phyloP scores from a whole-genome alignment of 2,329 filamentous ascomycete genomes.

The Exophiala aquamarina region DNA sequence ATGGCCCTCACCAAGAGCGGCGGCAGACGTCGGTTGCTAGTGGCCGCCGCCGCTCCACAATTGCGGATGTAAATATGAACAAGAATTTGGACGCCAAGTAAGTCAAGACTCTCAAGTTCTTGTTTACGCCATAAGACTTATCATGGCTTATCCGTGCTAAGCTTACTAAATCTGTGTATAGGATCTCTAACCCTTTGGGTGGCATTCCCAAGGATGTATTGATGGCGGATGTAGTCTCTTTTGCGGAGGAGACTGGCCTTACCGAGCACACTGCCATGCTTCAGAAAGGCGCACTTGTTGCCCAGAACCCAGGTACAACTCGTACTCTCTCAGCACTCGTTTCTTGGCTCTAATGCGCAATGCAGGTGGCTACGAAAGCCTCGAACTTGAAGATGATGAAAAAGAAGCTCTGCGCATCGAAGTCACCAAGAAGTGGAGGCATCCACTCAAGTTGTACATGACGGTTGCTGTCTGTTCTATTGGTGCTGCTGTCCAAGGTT shows the following conservation, averaged over 20 bases:
- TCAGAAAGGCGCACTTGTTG: conserved; percentile 31
- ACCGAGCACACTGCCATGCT: conserved; percentile 34
- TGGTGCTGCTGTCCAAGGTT: conserved; percentile 44
- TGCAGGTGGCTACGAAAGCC: conserved; percentile 20
- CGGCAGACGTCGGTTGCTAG: not conserved
- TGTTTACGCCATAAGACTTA: too few relatives aligned
- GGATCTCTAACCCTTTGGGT: conserved; percentile 28
- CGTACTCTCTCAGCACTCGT: too few relatives aligned
- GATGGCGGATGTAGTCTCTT: conserved; percentile 37
- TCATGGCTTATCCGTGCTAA: too few relatives aligned
- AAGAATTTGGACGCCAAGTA: conserved; percentile 4
- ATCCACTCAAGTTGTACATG: conserved; percentile 37
- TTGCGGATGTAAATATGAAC: conserved; percentile 1
- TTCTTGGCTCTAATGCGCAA: not conserved
- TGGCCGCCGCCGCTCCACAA: conserved; percentile 2
- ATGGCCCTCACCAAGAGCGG: conserved; percentile 2
- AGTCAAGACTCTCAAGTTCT: not conserved
- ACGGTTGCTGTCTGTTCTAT: conserved; percentile 43
- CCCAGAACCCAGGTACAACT: conserved; percentile 27
- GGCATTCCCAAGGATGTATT: conserved; percentile 24
- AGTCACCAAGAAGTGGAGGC: conserved; percentile 36
- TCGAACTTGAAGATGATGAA: conserved; percentile 37
- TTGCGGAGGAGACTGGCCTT: conserved; percentile 38
- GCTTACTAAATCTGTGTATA: conserved; percentile 1
- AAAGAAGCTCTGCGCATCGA: conserved; percentile 36